Percentiles rank a stretch among this genome's conserved stretches.
These are phyloP conservation scores for Clarireedia homoeocarpa DNA, from an alignment of 2,329 filamentous ascomycete genomes.

Conservation along the genomic window DNA sequence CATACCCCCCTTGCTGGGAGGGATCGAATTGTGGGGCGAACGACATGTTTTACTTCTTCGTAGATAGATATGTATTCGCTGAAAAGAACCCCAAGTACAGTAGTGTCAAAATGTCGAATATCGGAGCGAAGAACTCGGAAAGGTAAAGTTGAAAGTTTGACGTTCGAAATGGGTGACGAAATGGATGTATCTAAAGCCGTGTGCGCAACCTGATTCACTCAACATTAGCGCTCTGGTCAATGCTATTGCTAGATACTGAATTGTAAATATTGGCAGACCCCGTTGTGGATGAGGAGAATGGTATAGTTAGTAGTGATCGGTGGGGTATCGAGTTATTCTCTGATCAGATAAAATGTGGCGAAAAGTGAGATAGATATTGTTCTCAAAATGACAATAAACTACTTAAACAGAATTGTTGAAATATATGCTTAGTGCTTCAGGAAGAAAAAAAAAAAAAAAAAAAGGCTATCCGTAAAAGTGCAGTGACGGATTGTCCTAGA, in stretches of 20 bases:
- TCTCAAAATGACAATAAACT: neutral
- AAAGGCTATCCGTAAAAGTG: neutral
- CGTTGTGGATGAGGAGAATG: neutral
- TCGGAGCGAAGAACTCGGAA: neutral
- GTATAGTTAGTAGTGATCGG: neutral
- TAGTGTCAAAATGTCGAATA: neutral
- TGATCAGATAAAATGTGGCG: neutral
- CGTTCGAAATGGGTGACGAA: neutral
- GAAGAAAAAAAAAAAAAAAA: neutral
- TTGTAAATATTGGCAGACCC: slow-evolving; percentile 7
- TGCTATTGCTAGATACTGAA: neutral
- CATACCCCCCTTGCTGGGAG: slow-evolving; percentile 51
- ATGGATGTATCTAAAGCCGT: slow-evolving; percentile 3
- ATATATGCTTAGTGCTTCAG: neutral
- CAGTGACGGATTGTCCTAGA: neutral
- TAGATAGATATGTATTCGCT: neutral
- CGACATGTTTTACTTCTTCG: neutral
- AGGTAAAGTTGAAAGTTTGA: slow-evolving; percentile 5
- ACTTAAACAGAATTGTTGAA: neutral
- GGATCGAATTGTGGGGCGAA: slow-evolving; percentile 39
- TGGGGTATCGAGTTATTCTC: neutral
- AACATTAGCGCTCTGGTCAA: slow-evolving; percentile 1
- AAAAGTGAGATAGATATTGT: neutral
- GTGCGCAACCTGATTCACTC: slow-evolving; percentile 7
- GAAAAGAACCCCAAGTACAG: neutral